Conservation (phyloP, 2,329 filamentous ascomycete genomes). For the Keithomyces neogunnii region DNA sequence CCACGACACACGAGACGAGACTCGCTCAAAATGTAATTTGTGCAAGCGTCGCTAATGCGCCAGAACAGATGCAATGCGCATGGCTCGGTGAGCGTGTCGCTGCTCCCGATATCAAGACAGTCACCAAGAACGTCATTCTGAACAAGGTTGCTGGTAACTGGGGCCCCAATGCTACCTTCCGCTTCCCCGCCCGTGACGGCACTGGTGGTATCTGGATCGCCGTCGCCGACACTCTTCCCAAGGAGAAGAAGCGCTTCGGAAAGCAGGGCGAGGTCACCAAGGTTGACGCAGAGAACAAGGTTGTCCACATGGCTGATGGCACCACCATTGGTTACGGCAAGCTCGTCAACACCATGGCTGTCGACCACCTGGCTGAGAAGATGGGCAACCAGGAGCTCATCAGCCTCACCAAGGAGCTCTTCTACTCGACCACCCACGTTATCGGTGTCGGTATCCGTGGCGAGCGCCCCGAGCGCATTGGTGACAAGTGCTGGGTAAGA, state of each 20-base stretch:
- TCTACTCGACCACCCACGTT: constrained; percentile 95
- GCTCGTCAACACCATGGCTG: constrained; percentile 92
- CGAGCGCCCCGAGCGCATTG: constrained; percentile 84
- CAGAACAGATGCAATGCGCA: constrained; percentile 83
- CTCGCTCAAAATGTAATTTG: no score
- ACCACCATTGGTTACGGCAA: constrained; percentile 86
- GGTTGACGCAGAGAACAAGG: constrained; percentile 79
- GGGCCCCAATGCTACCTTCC: constrained; percentile 97
- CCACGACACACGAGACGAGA: no score
- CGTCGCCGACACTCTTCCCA: constrained; percentile 84
- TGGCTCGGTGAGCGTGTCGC: constrained; percentile 99
- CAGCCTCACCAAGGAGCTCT: constrained; percentile 78
- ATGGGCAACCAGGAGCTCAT: constrained; percentile 85
- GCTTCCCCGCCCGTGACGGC: constrained; percentile 90
- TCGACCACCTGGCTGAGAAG: constrained; percentile 77
- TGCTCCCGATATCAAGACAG: constrained; percentile 87
- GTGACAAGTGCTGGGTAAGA: constrained; percentile 95
- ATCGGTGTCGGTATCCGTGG: constrained; percentile 94
- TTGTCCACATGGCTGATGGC: constrained; percentile 73
- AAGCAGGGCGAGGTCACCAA: constrained; percentile 75
- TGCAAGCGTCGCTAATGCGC: background rate
- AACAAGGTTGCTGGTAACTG: constrained; percentile 95
- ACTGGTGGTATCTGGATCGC: constrained; percentile 99
- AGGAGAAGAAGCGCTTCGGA: constrained; percentile 87
- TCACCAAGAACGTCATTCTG: constrained; percentile 89